phyloP scores from a whole-genome alignment of 2,329 filamentous ascomycete genomes.

The Truncatella angustata region DNA sequence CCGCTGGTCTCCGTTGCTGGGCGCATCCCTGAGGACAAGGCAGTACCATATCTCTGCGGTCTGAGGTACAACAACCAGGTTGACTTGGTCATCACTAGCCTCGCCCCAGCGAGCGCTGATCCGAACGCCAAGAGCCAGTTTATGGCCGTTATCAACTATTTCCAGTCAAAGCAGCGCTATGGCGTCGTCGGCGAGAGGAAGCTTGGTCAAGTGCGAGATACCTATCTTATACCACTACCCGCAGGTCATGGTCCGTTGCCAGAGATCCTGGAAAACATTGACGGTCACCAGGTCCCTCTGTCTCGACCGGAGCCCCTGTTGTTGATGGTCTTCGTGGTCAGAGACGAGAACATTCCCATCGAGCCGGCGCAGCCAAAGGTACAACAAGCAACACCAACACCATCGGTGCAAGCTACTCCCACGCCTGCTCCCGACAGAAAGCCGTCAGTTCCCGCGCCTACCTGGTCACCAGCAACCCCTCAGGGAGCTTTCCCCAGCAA shows the following conservation, averaged over 20 bases:
- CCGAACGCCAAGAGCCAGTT: slow-evolving; percentile 63
- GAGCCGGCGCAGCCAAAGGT: slow-evolving; percentile 22
- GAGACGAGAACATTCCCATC: slow-evolving; percentile 49
- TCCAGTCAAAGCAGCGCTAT: slow-evolving; percentile 76
- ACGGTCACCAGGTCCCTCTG: slow-evolving; percentile 75
- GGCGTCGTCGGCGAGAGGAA: slow-evolving; percentile 81
- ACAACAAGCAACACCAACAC: slow-evolving; percentile 24
- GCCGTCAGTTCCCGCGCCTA: slow-evolving; percentile 47
- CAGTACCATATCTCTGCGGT: slow-evolving; percentile 87
- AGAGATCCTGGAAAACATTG: slow-evolving; percentile 85
- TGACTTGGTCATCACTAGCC: slow-evolving; percentile 77
- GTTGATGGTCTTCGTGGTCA: slow-evolving; percentile 81
- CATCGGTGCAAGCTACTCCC: slow-evolving; percentile 12
- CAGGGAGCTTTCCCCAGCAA: slow-evolving; percentile 31
- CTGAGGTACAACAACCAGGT: slow-evolving; percentile 78
- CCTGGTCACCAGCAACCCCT: slow-evolving; percentile 53
- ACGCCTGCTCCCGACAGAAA: slow-evolving; percentile 37
- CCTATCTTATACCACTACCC: slow-evolving; percentile 85
- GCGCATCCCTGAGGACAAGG: slow-evolving; percentile 77
- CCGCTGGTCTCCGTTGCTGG: slow-evolving; percentile 69
- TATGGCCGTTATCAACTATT: slow-evolving; percentile 81
- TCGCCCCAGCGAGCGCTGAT: slow-evolving; percentile 58
- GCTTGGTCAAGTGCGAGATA: slow-evolving; percentile 76
- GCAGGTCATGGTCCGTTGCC: slow-evolving; percentile 70
- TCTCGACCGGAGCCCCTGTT: slow-evolving; percentile 73